These are phyloP conservation scores for Pluteus cervinus DNA, from an alignment of 768 basidiomycete genomes.

Conservation along the genomic window DNA sequence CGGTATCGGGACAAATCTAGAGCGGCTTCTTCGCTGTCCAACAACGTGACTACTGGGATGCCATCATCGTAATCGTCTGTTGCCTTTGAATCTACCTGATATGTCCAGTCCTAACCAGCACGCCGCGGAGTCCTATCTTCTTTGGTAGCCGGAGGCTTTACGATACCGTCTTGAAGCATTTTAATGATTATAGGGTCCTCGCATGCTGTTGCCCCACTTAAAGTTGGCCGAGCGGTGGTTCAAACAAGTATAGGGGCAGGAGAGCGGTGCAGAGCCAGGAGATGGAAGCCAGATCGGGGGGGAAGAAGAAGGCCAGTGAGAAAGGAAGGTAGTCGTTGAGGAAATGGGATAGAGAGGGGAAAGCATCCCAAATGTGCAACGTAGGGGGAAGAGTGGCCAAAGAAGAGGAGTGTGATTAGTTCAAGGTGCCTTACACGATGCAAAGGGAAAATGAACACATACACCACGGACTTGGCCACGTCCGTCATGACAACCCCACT, in stretches of 20 bases:
- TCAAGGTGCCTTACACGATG: no score
- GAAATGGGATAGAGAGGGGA: no score
- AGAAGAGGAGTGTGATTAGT: no score
- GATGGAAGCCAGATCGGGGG: no score
- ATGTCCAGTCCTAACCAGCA: conserved; percentile 10
- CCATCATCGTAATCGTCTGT: conserved; percentile 1
- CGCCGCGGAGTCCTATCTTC: conserved; percentile 18
- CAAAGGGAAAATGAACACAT: conserved; percentile 20
- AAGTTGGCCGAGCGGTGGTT: conserved; percentile 2
- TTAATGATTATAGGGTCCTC: conserved; percentile 39
- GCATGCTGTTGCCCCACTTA: conserved; percentile 39
- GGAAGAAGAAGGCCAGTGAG: no score
- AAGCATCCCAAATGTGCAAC: no score
- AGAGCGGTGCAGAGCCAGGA: no score
- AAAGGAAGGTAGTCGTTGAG: no score
- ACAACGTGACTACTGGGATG: conserved; percentile 2
- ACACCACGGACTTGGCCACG: conserved; percentile 58
- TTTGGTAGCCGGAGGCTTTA: conserved; percentile 40
- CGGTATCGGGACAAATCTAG: neutral
- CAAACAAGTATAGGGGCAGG: no score
- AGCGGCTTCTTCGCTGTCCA: neutral
- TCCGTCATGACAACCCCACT: conserved; percentile 70
- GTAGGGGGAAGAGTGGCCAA: no score
- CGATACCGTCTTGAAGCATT: conserved; percentile 56
- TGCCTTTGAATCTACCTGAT: neutral